Evolutionary conservation across 2,329 filamentous ascomycete species (phyloP).

Genomic region (Colletotrichum nymphaeae): DNA sequence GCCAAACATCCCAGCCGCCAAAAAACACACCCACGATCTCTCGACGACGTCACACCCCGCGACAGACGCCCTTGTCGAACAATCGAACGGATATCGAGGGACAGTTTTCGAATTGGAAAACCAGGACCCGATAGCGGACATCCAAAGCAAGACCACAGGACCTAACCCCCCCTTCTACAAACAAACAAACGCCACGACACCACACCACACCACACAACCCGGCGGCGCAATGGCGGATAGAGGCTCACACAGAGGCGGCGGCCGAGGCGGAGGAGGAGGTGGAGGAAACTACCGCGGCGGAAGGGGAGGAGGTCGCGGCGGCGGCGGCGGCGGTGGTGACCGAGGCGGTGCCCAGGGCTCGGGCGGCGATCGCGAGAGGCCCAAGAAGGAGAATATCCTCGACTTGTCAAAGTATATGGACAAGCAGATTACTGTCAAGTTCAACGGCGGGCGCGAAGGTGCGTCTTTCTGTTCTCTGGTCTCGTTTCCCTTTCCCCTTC

Average conservation of each 20-base stretch:
- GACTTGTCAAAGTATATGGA: slow-evolving; percentile 97
- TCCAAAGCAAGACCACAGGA: too few species aligned
- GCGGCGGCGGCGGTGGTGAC: slow-evolving; percentile 53
- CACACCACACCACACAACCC: background rate
- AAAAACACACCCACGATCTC: slow-evolving; percentile 31
- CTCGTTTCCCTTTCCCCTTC: background rate
- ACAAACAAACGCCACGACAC: too few species aligned
- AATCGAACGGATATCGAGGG: background rate
- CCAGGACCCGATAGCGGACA: too few species aligned
- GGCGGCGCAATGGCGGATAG: slow-evolving; percentile 59
- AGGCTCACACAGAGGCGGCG: slow-evolving; percentile 59
- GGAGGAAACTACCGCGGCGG: slow-evolving; percentile 59
- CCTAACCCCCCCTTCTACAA: too few species aligned
- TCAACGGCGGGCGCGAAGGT: slow-evolving; percentile 95
- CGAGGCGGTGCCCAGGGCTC: slow-evolving; percentile 44
- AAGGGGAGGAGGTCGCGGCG: slow-evolving; percentile 56
- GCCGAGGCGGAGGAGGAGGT: slow-evolving; percentile 55
- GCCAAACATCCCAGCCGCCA: background rate
- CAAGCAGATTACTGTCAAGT: slow-evolving; percentile 94
- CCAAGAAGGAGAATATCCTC: slow-evolving; percentile 99
- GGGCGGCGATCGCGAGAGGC: slow-evolving; percentile 70
- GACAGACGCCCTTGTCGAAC: background rate
- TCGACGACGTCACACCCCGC: slow-evolving; percentile 9
- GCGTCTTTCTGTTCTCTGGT: slow-evolving; percentile 39
- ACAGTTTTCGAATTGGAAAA: too few species aligned